Conservation (phyloP, 805 yeast genomes). For the Teunomyces panamensis region DNA sequence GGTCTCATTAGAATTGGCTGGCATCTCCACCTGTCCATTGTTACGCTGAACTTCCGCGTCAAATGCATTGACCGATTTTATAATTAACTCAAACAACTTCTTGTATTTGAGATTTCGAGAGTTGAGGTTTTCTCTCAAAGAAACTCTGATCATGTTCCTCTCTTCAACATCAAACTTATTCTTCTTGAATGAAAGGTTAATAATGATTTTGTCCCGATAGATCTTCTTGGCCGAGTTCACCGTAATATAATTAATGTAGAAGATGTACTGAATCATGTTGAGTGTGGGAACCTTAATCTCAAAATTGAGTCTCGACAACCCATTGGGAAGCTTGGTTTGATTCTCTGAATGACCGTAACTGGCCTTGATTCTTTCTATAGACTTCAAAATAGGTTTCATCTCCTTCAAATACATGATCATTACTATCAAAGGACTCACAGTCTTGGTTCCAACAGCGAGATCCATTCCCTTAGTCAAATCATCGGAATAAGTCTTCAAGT, state of each 20-base stretch:
- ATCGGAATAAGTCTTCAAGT: constrained; percentile 12
- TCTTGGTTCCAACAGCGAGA: neutral
- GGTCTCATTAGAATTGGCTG: constrained; percentile 3
- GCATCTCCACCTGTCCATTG: constrained; percentile 7
- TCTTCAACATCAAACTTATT: constrained; percentile 28
- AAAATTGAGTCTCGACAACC: constrained; percentile 28
- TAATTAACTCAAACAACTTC: constrained; percentile 35
- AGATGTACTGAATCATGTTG: constrained; percentile 30
- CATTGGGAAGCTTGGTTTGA: constrained; percentile 23
- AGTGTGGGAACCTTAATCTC: constrained; percentile 31
- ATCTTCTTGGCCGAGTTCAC: constrained; percentile 30
- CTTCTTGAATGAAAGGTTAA: constrained; percentile 10
- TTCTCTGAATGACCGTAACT: constrained; percentile 10
- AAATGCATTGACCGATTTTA: constrained; percentile 22
- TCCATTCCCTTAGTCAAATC: constrained; percentile 2
- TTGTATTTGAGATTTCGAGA: constrained; percentile 36
- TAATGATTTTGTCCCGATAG: constrained; percentile 29
- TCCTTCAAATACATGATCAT: constrained; percentile 33
- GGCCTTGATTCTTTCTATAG: constrained; percentile 18
- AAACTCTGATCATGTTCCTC: constrained; percentile 23
- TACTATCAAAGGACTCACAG: constrained; percentile 5
- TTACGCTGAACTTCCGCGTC: constrained; percentile 13
- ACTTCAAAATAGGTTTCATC: constrained; percentile 26
- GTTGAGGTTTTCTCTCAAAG: constrained; percentile 37
- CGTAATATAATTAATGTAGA: constrained; percentile 24